phyloP scores from a whole-genome alignment of 2,329 filamentous ascomycete genomes.

The Xylariaceae sp. region DNA sequence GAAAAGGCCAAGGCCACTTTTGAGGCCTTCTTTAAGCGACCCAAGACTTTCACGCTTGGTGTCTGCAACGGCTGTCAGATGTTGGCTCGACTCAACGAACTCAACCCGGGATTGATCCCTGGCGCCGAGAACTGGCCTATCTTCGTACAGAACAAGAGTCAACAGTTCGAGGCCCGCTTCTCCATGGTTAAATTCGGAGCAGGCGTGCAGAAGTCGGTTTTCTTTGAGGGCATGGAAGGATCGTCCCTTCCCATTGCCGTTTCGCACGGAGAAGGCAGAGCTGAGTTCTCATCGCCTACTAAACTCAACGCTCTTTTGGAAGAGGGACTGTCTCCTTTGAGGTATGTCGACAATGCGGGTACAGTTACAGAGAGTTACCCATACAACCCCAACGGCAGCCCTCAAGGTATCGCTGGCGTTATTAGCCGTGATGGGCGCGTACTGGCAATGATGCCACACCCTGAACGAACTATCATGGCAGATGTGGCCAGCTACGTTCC shows the following conservation, averaged over 20 bases:
- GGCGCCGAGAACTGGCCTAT: constrained; percentile 69
- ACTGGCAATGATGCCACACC: constrained; percentile 88
- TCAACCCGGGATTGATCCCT: constrained; percentile 76
- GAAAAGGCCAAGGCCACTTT: constrained; percentile 71
- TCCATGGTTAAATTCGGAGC: constrained; percentile 79
- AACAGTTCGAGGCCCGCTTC: constrained; percentile 86
- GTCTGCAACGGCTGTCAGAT: constrained; percentile 99
- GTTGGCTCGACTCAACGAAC: constrained; percentile 72
- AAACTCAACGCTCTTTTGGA: constrained; percentile 52
- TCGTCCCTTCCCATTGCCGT: constrained; percentile 79
- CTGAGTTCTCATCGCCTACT: constrained; percentile 57
- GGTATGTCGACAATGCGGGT: constrained; percentile 80
- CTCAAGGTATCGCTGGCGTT: constrained; percentile 70
- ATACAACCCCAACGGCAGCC: constrained; percentile 83
- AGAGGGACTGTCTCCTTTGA: constrained; percentile 66
- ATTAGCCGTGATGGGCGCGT: constrained; percentile 65
- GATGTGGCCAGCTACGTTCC: constrained; percentile 74
- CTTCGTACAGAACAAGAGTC: constrained; percentile 66
- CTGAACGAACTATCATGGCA: constrained; percentile 79
- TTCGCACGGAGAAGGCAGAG: constrained; percentile 87
- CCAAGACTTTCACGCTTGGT: constrained; percentile 86
- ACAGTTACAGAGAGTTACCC: constrained; percentile 77
- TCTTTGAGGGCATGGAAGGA: constrained; percentile 82
- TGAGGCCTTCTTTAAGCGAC: constrained; percentile 75
- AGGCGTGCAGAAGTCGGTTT: constrained; percentile 63